These are phyloP conservation scores for Claviceps maximensis DNA, from an alignment of 2,329 filamentous ascomycete species.

Conservation along the genomic window DNA sequence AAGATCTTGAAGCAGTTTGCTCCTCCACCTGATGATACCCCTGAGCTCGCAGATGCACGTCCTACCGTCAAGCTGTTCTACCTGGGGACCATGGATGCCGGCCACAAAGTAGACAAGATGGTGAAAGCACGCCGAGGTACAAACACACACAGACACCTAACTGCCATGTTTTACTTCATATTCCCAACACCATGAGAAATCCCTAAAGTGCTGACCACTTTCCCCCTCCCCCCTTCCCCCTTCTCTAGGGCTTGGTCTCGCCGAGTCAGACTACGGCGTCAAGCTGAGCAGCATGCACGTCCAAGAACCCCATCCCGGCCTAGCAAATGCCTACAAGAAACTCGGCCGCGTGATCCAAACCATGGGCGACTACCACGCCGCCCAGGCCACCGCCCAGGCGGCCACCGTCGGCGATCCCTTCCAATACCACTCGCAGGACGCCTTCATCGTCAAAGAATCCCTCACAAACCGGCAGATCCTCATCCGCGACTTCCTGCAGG, in stretches of 20 bases:
- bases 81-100: constrained; percentile 87
- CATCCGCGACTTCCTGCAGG: constrained; percentile 82
- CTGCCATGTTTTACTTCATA: not conserved
- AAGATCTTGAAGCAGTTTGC: constrained; percentile 98
- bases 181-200: not conserved
- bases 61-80: constrained; percentile 94
- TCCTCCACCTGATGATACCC: constrained; percentile 91
- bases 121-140: constrained; percentile 85
- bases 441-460: constrained; percentile 96
- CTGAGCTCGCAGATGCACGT: constrained; percentile 78
- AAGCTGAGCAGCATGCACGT: constrained; percentile 78
- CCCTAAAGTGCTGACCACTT: not conserved
- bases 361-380: constrained; percentile 88
- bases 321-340: constrained; percentile 85
- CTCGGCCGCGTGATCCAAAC: constrained; percentile 88
- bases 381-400: constrained; percentile 91
- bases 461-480: constrained; percentile 96
- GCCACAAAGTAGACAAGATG: constrained; percentile 88
- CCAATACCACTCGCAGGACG: constrained; percentile 87
- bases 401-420: constrained; percentile 89
- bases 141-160: not conserved
- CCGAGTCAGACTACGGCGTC: constrained; percentile 86
- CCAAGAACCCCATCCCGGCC: constrained; percentile 79
- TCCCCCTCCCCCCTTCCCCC: not conserved
- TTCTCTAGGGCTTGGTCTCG: constrained; percentile 63